Evolutionary conservation across 208 protist species (phyloP).

Genomic region (Acanthamoeba castellanii): DNA sequence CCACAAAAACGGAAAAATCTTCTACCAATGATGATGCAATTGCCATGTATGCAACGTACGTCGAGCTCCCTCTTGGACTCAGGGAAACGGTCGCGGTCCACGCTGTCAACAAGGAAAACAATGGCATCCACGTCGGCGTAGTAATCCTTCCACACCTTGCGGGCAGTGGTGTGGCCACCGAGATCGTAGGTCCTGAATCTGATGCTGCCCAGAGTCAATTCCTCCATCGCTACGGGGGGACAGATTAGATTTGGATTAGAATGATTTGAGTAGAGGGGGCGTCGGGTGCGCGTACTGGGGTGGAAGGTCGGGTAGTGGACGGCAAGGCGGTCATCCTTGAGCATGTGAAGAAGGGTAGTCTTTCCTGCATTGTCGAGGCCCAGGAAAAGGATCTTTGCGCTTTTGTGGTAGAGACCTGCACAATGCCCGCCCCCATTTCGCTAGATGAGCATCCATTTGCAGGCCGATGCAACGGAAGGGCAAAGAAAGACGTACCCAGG

Average conservation of each 20-base stretch:
- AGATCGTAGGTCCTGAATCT: too few relatives aligned
- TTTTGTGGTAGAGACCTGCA: slow-evolving; percentile 91
- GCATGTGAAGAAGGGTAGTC: slow-evolving; percentile 98
- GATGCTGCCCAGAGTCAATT: slow-evolving; percentile 98
- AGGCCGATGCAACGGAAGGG: neutral
- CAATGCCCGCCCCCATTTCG: too few relatives aligned
- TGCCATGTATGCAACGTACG: too few relatives aligned
- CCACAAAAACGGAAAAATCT: too few relatives aligned
- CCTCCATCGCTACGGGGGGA: slow-evolving; percentile 92
- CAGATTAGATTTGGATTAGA: neutral
- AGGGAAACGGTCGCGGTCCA: too few relatives aligned
- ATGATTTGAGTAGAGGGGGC: neutral
- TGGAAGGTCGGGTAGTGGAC: slow-evolving; percentile 91
- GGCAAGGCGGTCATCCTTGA: slow-evolving; percentile 92
- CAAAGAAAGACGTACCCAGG: slow-evolving; percentile 90
- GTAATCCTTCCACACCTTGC: too few relatives aligned
- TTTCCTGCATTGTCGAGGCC: slow-evolving; percentile 99
- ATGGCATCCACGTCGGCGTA: too few relatives aligned
- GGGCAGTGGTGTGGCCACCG: too few relatives aligned
- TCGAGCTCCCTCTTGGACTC: too few relatives aligned
- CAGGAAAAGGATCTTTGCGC: slow-evolving; percentile 98
- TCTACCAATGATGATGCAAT: too few relatives aligned
- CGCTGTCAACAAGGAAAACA: too few relatives aligned
- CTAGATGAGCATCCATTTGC: too few relatives aligned
- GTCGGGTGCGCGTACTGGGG: slow-evolving; percentile 87